Conservation (phyloP, 2,329 filamentous ascomycete species). For the Plectosphaerella plurivora region DNA sequence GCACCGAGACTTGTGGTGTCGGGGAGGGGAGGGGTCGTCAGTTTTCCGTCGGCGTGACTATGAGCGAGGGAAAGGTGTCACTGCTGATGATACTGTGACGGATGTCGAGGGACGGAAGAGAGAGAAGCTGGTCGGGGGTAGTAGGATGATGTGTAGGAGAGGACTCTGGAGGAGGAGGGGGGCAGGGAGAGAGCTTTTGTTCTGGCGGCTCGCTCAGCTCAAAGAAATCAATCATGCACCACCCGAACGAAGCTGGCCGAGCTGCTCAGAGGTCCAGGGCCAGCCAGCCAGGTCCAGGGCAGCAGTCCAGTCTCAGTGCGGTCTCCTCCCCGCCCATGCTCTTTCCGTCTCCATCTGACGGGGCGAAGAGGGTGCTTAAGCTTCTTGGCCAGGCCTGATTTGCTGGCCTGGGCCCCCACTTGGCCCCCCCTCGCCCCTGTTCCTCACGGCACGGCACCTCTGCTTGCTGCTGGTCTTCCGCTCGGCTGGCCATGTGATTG, state of each 20-base stretch:
- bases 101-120: not conserved
- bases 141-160: not conserved
- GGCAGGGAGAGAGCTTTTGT: too few relatives aligned
- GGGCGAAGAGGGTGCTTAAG: not conserved
- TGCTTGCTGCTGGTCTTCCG: not conserved
- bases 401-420: not conserved
- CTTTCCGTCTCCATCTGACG: not conserved
- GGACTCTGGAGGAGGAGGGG: too few relatives aligned
- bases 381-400: conserved; percentile 3
- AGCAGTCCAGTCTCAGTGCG: not conserved
- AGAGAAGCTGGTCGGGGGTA: too few relatives aligned
- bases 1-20: not conserved
- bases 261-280: not conserved
- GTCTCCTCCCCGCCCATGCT: not conserved
- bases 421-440: not conserved
- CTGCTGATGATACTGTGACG: not conserved
- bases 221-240: not conserved
- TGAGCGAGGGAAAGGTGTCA: not conserved
- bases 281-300: not conserved
- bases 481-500: not conserved
- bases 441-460: not conserved
- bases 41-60: too few relatives aligned
- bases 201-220: not conserved
- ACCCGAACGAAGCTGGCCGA: not conserved
- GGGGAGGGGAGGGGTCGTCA: too few relatives aligned